Evolutionary conservation across 2,329 filamentous ascomycete species (phyloP).

Genomic region (Fusarium oligoseptatum): DNA sequence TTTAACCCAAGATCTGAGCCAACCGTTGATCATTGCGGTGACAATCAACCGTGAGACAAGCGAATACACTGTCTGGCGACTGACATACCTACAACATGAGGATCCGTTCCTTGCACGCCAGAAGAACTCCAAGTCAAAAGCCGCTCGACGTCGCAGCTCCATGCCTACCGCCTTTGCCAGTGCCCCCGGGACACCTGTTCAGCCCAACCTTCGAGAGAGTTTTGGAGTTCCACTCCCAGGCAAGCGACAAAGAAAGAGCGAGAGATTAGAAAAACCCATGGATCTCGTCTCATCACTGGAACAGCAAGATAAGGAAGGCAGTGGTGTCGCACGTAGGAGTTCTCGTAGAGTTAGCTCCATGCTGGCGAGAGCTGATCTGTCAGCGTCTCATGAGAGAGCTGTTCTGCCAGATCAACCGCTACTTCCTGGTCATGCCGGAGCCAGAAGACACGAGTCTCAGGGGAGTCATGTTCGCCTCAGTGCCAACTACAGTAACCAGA

Average conservation of each 20-base stretch:
- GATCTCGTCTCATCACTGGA: constrained; percentile 80
- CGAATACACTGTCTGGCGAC: constrained; percentile 87
- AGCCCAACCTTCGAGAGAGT: constrained; percentile 80
- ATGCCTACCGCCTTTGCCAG: constrained; percentile 78
- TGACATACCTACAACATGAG: constrained; percentile 80
- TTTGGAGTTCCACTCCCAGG: constrained; percentile 72
- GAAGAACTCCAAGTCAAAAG: constrained; percentile 60
- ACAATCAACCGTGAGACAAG: constrained; percentile 84
- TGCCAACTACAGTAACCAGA: constrained; percentile 59
- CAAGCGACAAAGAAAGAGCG: constrained; percentile 66
- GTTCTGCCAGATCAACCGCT: constrained; percentile 79
- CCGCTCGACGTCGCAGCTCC: constrained; percentile 69
- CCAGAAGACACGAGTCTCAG: constrained; percentile 80
- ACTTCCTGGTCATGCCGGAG: constrained; percentile 56
- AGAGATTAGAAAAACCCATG: constrained; percentile 64
- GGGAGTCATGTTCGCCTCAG: constrained; percentile 57
- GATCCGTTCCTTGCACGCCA: constrained; percentile 64
- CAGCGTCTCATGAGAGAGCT: constrained; percentile 83
- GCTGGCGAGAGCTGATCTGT: constrained; percentile 87
- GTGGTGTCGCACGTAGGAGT: constrained; percentile 68
- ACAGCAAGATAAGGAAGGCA: constrained; percentile 69
- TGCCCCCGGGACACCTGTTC: constrained; percentile 82
- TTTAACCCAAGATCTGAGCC: constrained; percentile 52
- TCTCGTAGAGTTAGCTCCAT: constrained; percentile 91
- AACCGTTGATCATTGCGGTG: constrained; percentile 78